Evolutionary conservation across 257 asterid species (phyloP), one percentile per base, ranked within the genome.

Genomic region (Primulina huaijiensis): DNA sequence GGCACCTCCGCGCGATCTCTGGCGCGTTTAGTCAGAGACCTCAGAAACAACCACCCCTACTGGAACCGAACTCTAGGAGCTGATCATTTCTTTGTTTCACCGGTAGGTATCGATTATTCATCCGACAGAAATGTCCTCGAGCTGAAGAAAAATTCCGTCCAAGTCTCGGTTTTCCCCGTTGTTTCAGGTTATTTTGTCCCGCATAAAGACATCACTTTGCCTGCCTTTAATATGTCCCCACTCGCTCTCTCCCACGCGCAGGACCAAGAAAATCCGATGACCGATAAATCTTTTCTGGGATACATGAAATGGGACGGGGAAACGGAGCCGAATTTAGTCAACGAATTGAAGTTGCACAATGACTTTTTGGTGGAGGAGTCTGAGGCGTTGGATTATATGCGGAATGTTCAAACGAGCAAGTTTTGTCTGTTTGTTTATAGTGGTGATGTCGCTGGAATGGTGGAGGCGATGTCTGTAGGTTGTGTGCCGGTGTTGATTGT

Each of bases 41-140:
- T 94, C 66, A 71, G 97, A 50, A 74, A 38, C 60, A 63, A n/a
- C 27, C 67, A 55, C 57, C 92, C 96, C 40, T 89, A 74, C 74
- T 94, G 99, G 99, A 86, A 94, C 34, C 89, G 92, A 6, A 85
- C 96, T 16, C 89, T 94, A n/a, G 97, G 99, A 14, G 96, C 97
- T 50, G 99, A 94, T 72, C 96, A 94, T 56, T 87, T 94, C 82
- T 89, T 86, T 35, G 0, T 86, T 3, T 87, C 96, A 0, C 85
- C 90, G 3, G 38, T 79, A 23, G 99, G 97, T 9, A 82, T 94
- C 5, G 95, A 85, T 62, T 87, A 71, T 70, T 87, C 96, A 0
- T 77, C 95, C 34, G 96, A 89, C 74, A 67, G 97, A 60, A 93
- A 91, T 70, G 68, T 80, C 17, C 86, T 94, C 23, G 99, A 94